Evolutionary conservation across 2,329 filamentous ascomycete genomes (phyloP).

Genomic region (Ophiosphaerella herpotricha): DNA sequence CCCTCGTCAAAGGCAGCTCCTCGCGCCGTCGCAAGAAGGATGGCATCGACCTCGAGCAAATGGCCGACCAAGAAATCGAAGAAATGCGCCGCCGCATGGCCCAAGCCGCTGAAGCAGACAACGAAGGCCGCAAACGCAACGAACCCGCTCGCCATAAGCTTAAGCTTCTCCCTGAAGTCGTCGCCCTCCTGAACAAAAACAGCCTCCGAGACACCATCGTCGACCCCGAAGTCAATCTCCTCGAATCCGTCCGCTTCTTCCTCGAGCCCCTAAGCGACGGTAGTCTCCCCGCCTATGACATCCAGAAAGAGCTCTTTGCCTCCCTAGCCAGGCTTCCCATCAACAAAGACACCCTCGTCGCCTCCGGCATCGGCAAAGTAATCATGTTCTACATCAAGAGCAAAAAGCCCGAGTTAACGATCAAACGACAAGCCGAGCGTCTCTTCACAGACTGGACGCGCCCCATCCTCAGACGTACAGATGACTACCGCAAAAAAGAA

Average conservation of each 20-base stretch:
- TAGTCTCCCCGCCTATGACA: conserved; percentile 92
- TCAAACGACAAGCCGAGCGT: conserved; percentile 92
- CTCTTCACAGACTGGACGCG: conserved; percentile 95
- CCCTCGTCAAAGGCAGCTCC: conserved; percentile 82
- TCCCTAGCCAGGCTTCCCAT: conserved; percentile 81
- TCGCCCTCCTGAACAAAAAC: conserved; percentile 85
- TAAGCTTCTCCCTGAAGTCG: conserved; percentile 88
- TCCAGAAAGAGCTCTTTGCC: conserved; percentile 90
- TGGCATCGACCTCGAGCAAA: conserved; percentile 88
- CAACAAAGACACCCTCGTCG: conserved; percentile 85
- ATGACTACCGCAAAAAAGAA: conserved; percentile 92
- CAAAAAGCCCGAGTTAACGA: conserved; percentile 82
- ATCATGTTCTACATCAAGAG: conserved; percentile 96
- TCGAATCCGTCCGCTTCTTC: conserved; percentile 96
- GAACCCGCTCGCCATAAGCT: conserved; percentile 90
- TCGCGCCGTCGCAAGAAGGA: conserved; percentile 76
- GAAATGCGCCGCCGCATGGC: conserved; percentile 90
- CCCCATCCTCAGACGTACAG: conserved; percentile 88
- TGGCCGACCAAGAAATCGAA: conserved; percentile 88
- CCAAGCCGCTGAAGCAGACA: conserved; percentile 83
- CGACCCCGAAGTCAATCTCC: conserved; percentile 91
- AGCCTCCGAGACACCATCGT: conserved; percentile 82
- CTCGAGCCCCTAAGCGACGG: conserved; percentile 94
- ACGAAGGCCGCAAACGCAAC: conserved; percentile 75
- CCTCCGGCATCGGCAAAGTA: conserved; percentile 93